Evolutionary conservation across 306 rosid species (phyloP).

Genomic region (Dalbergia oliveri): DNA sequence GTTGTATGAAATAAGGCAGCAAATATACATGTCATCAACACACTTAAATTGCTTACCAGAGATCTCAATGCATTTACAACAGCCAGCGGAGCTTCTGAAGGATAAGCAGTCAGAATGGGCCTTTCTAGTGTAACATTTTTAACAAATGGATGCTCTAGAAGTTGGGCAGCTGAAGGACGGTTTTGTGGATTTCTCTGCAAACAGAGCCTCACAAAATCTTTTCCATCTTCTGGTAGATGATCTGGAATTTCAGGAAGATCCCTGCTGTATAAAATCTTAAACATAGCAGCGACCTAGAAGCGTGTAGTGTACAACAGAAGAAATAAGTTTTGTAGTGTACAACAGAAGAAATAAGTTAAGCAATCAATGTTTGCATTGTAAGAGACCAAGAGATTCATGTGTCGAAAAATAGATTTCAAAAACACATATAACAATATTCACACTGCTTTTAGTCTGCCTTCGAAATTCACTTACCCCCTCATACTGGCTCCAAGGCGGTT

Average conservation of each 20-base stretch:
- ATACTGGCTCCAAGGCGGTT: constrained; percentile 97
- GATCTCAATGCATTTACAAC: constrained; percentile 62
- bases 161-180: constrained; percentile 81
- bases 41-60: constrained; percentile 56
- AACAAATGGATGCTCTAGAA: constrained; percentile 92
- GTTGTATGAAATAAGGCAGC: constrained; percentile 16
- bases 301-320: constrained; percentile 28
- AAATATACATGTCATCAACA: no score
- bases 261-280: constrained; percentile 85
- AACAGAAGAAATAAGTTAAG: constrained; percentile 45
- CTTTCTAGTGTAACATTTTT: constrained; percentile 76
- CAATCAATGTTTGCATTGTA: constrained; percentile 43
- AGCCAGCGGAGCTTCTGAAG: constrained; percentile 55
- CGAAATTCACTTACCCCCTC: constrained; percentile 80
- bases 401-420: constrained; percentile 47
- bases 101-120: constrained; percentile 47
- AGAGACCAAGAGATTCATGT: constrained; percentile 45
- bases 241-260: constrained; percentile 87
- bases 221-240: constrained; percentile 84
- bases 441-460: constrained; percentile 29
- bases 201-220: constrained; percentile 79
- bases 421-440: constrained; percentile 36
- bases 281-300: constrained; percentile 91
- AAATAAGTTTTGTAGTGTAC: no score
- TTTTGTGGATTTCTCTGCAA: constrained; percentile 76